phyloP scores from a whole-genome alignment of 2,329 filamentous ascomycete species.

The Fulvia fulva region DNA sequence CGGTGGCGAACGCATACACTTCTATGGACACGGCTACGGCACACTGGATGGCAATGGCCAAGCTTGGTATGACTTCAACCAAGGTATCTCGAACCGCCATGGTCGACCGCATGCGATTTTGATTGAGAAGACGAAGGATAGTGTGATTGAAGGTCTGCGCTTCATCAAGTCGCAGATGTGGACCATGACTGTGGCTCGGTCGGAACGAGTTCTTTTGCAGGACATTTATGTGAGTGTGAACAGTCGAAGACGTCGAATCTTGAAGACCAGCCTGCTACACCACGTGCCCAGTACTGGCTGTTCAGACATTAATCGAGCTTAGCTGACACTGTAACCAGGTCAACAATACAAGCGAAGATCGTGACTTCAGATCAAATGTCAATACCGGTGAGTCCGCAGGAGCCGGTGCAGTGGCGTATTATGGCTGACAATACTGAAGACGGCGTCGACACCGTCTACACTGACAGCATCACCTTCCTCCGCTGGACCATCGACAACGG shows the following conservation, averaged over 20 bases:
- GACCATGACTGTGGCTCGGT: conserved; percentile 50
- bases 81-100: conserved; percentile 21
- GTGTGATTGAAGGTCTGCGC: conserved; percentile 45
- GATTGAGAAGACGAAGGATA: conserved; percentile 48
- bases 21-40: conserved; percentile 50
- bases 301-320: no score
- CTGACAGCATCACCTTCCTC: conserved; percentile 49
- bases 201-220: conserved; percentile 45
- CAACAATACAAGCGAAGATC: conserved; percentile 50
- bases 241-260: no score
- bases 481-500: conserved; percentile 53
- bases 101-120: conserved; percentile 52
- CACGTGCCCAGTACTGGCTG: no score
- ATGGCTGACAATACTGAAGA: conserved; percentile 26
- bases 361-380: conserved; percentile 19
- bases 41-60: conserved; percentile 59
- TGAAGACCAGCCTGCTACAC: no score
- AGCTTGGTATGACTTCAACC: conserved; percentile 50
- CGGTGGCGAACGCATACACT: conserved; percentile 49
- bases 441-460: conserved; percentile 52
- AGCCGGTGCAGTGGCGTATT: neutral
- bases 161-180: conserved; percentile 56
- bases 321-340: conserved; percentile 30
- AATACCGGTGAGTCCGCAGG: conserved; percentile 33
- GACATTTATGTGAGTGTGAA: no score